A percentile compares a stretch with the other conserved stretches of the same genome.
phyloP scores from a whole-genome alignment of 108 stramenopile species.

The Cyclostephanos tholiformis region DNA sequence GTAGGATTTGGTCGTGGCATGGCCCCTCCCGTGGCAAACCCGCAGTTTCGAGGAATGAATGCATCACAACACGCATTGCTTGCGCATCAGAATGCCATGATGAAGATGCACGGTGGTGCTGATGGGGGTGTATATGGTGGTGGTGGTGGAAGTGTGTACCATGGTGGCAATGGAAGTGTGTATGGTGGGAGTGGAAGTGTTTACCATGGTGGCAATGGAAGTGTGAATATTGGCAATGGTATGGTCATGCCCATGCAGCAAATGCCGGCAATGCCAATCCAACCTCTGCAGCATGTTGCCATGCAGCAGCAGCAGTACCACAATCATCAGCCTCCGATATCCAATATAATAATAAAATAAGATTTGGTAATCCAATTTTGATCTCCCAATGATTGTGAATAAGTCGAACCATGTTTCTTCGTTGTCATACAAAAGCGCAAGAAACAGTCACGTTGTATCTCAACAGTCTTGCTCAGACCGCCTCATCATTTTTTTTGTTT shows the following conservation, averaged over 20 bases:
- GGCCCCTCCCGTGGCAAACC: not conserved
- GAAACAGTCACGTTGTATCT: not conserved
- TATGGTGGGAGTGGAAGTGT: not conserved
- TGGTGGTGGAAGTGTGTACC: not conserved
- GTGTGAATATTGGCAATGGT: slow-evolving; percentile 2
- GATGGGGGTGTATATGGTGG: slow-evolving; percentile 37
- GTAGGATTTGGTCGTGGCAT: slow-evolving; percentile 11
- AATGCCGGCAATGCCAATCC: not conserved
- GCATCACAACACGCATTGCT: slow-evolving; percentile 28
- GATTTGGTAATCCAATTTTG: not conserved
- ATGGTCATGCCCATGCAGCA: slow-evolving; percentile 16
- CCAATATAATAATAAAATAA: slow-evolving; percentile 1
- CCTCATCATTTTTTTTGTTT: too few species aligned
- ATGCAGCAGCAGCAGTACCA: not conserved
- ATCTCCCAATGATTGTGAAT: not conserved
- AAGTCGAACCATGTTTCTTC: not conserved
- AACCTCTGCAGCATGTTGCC: slow-evolving; percentile 5
- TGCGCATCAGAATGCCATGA: slow-evolving; percentile 35
- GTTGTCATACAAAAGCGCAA: not conserved
- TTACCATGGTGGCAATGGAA: slow-evolving; percentile 11
- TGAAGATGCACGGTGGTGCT: slow-evolving; percentile 23
- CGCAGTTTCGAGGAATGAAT: slow-evolving; percentile 26
- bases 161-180: slow-evolving; percentile 12
- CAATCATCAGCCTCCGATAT: slow-evolving; percentile 1
- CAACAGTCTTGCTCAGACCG: not conserved